These are phyloP conservation scores for Gracilaria vermiculophylla DNA, from an alignment of 23 red algal species.

Conservation along the genomic window DNA sequence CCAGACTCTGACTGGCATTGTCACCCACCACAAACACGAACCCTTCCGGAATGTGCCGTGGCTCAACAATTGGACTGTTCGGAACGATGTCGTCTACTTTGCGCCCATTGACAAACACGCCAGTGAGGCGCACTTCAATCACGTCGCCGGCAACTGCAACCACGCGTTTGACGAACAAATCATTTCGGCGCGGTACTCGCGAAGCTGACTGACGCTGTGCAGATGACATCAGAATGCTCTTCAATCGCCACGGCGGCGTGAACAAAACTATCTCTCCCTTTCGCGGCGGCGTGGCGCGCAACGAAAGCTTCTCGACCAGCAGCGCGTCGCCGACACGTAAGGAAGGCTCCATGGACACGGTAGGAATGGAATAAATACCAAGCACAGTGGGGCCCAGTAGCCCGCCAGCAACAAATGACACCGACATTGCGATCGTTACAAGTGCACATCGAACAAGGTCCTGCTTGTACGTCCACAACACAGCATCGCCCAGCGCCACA, in stretches of 20 bases:
- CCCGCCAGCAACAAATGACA: constrained; percentile 15
- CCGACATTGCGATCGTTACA: constrained; percentile 44
- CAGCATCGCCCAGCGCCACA: constrained; percentile 39
- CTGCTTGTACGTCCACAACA: constrained; percentile 36
- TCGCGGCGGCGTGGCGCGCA: constrained; percentile 28
- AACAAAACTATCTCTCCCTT: constrained; percentile 77
- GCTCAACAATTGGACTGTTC: constrained; percentile 27
- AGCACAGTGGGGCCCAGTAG: constrained; percentile 17
- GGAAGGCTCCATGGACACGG: constrained; percentile 80
- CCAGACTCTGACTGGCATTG: constrained; percentile 68
- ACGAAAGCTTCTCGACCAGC: constrained; percentile 81
- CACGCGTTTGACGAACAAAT: constrained; percentile 80
- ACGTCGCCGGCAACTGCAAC: constrained; percentile 79
- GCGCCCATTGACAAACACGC: constrained; percentile 78
- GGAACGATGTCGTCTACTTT: constrained; percentile 28
- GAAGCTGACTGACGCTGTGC: background rate
- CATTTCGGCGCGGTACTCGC: background rate
- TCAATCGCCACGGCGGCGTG: constrained; percentile 41
- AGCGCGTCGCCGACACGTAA: constrained; percentile 83
- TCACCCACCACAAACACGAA: constrained; percentile 85
- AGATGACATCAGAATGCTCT: constrained; percentile 14
- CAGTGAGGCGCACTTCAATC: constrained; percentile 54
- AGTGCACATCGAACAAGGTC: constrained; percentile 47
- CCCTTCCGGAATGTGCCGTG: constrained; percentile 51
- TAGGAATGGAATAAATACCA: constrained; percentile 67